Base-by-base conservation (phyloP, 192 early-diverging fungal genomes). In the Phlyctochytrium bullatum region DNA sequence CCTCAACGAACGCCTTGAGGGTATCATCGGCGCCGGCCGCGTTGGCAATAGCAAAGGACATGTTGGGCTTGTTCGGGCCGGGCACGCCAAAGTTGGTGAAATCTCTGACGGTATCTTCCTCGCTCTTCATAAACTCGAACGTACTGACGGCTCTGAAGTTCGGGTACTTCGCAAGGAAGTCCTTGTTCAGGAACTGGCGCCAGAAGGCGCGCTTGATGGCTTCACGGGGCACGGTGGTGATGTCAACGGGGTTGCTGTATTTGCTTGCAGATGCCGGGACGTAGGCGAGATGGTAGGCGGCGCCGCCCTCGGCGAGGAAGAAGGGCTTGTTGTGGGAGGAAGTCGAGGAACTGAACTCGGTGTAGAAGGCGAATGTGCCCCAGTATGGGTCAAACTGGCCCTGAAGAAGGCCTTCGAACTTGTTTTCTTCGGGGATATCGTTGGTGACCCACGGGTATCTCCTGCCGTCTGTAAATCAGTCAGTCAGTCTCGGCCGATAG, bases 131-230 rank as follows among this genome's bases (percentile, higher is more conserved):
- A 61, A 76, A 78, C 56, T 81, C 80, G 34, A 76, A 81, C 27
- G 57, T 61, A 33, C 60, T 67, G 27, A 73, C 70, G 20, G 62
- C 47, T 59, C 74, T 76, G 51, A 81, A n/a, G 30, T 76, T 73
- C 1, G 80, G 80, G 62, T 60, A 77, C 20, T 29, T 36, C 53
- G 31, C 40, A 10, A 57, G 6, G 6, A 57, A 57, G 31, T 61
- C 68, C 4, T 34, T 10, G 53, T 73, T 72, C 35, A 81, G 64
- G 59, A 79, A 65, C 61, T 78, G 77, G 16, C 52, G 30, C 77
- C 77, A 83, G 77, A 77, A 83, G 23, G 62, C 69, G 31, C 69
- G 62, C 64, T 83, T 83, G 71, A 82, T 76, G 54, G 52, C 61
- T 14, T 66, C 52, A n/a, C 72, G 65, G 28, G 68, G 61, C 12